Conservation (phyloP, 306 rosid genomes). For the Acacia crassicarpa region DNA sequence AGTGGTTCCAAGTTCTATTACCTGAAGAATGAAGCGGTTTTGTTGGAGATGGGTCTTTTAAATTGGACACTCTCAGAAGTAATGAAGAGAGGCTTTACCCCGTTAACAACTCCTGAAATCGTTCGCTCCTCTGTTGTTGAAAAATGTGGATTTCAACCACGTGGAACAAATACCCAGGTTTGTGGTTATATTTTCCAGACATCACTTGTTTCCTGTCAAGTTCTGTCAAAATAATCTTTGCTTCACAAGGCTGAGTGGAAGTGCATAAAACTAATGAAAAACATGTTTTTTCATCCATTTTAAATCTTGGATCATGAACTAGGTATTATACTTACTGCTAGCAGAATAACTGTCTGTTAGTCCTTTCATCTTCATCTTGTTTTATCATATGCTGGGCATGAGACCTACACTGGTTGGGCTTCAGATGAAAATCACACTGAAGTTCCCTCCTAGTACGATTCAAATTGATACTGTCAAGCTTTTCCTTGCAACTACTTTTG, state of each 20-base stretch:
- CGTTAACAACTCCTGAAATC: slow-evolving; percentile 88
- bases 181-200: slow-evolving; percentile 12
- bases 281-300: slow-evolving; percentile 10
- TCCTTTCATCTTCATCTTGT: slow-evolving; percentile 7
- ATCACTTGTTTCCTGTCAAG: slow-evolving; percentile 1
- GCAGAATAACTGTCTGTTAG: background rate
- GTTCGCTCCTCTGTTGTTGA: slow-evolving; percentile 95
- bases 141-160: slow-evolving; percentile 97
- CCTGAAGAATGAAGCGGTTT: slow-evolving; percentile 89
- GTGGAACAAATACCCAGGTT: slow-evolving; percentile 93
- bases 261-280: slow-evolving; percentile 17
- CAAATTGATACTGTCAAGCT: slow-evolving; percentile 16
- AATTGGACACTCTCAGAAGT: slow-evolving; percentile 95
- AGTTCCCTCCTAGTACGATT: slow-evolving; percentile 9
- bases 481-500: background rate
- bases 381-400: slow-evolving; percentile 2
- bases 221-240: slow-evolving; percentile 12
- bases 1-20: slow-evolving; percentile 96
- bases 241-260: background rate
- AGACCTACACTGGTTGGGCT: slow-evolving; percentile 19
- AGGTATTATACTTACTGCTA: background rate
- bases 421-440: slow-evolving; percentile 8
- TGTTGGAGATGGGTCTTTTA: slow-evolving; percentile 83
- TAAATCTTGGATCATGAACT: background rate
- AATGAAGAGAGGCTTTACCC: slow-evolving; percentile 81